A percentile compares a stretch with the other conserved stretches of the same genome.
These are phyloP conservation scores for Hypoxylon cercidicola DNA, from an alignment of 495 filamentous ascomycete species.

Conservation along the genomic window DNA sequence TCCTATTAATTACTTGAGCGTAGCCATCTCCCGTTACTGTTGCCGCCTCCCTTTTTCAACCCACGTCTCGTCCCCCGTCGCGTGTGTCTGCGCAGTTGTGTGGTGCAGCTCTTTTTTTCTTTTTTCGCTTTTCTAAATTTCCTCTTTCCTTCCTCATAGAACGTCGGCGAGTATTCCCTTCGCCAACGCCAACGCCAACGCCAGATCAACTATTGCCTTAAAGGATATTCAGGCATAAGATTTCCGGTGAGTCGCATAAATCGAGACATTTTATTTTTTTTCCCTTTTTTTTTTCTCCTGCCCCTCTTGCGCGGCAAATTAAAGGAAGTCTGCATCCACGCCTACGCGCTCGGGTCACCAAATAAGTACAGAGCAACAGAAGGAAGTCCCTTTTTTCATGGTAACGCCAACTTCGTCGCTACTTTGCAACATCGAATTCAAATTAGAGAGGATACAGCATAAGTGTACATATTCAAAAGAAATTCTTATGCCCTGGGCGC, in stretches of 20 bases:
- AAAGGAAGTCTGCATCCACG: background rate
- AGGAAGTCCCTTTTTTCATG: conserved; percentile 18
- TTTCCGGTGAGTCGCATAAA: conserved; percentile 35
- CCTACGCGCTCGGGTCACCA: conserved; percentile 32
- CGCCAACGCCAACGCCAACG: too few species aligned
- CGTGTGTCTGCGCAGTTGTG: conserved; percentile 44
- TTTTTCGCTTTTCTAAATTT: conserved; percentile 35
- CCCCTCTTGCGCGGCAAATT: conserved; percentile 30
- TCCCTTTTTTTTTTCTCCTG: conserved; percentile 23
- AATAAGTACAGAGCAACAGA: conserved; percentile 13
- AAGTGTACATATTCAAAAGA: too few species aligned
- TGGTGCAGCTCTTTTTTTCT: conserved; percentile 47
- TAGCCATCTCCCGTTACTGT: conserved; percentile 48
- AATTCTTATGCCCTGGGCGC: too few species aligned
- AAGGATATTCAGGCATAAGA: conserved; percentile 25
- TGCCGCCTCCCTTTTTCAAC: conserved; percentile 47
- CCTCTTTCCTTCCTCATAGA: conserved; percentile 34
- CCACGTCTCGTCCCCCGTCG: conserved; percentile 43
- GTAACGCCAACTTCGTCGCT: background rate
- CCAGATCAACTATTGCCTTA: conserved; percentile 23
- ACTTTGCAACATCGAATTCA: background rate
- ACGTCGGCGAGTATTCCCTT: conserved; percentile 22
- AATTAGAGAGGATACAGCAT: too few species aligned
- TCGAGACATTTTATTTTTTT: conserved; percentile 36
- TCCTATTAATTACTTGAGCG: conserved; percentile 48